phyloP scores from a whole-genome alignment of 306 rosid genomes.

The Biancaea sappan region DNA sequence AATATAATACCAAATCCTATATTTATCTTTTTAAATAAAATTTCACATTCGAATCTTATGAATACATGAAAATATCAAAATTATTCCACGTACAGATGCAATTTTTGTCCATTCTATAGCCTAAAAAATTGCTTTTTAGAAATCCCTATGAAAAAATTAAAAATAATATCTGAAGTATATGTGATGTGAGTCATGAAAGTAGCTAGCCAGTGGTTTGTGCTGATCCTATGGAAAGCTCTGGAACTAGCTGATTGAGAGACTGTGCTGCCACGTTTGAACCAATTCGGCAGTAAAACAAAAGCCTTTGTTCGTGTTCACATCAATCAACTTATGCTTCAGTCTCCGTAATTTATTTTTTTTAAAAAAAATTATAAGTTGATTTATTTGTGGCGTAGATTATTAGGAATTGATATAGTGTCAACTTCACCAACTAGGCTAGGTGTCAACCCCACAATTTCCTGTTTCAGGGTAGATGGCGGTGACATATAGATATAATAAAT shows the following conservation, averaged over 20 bases:
- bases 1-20: too few species aligned
- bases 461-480: background rate
- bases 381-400: background rate
- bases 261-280: slow-evolving; percentile 14
- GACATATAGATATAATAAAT: too few species aligned
- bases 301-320: background rate
- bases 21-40: too few species aligned
- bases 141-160: too few species aligned
- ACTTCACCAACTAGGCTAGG: background rate
- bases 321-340: background rate
- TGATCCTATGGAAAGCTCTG: background rate
- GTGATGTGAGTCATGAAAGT: background rate
- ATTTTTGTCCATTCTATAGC: too few species aligned
- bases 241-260: background rate
- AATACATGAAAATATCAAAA: too few species aligned
- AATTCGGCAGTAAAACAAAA: background rate
- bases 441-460: slow-evolving; percentile 9
- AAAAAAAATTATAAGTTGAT: background rate
- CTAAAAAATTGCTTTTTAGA: too few species aligned
- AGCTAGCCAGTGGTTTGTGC: slow-evolving; percentile 6
- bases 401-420: background rate
- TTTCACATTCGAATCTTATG: too few species aligned
- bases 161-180: too few species aligned
- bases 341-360: background rate
- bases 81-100: too few species aligned